Evolutionary conservation across 768 basidiomycete species (phyloP).

Genomic region (Suillus fuscotomentosus): DNA sequence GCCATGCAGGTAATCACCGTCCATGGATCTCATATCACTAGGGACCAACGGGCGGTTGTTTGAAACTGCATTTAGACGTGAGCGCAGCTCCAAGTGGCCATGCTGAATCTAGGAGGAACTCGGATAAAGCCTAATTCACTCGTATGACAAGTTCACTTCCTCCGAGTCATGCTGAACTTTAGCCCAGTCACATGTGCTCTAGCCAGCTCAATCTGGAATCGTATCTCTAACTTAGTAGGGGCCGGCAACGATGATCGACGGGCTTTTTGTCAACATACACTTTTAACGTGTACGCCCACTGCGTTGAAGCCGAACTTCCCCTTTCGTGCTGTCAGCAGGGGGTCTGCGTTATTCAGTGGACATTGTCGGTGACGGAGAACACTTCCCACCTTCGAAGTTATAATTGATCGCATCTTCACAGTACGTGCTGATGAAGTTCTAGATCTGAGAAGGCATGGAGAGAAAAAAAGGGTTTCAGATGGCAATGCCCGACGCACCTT

Average conservation of each 20-base stretch:
- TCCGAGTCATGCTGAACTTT: neutral
- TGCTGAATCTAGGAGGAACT: neutral
- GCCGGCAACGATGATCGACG: neutral
- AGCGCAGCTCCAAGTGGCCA: neutral
- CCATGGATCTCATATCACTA: neutral
- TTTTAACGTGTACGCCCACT: neutral
- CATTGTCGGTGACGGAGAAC: neutral
- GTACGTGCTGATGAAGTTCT: neutral
- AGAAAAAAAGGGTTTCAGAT: neutral
- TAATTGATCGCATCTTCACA: neutral
- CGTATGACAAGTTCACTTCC: neutral
- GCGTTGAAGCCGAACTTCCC: neutral
- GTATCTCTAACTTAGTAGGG: neutral
- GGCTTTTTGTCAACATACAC: neutral
- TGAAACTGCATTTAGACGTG: neutral
- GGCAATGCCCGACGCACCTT: neutral
- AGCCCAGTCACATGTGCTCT: neutral
- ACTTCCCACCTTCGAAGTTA: neutral
- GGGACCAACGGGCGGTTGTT: neutral
- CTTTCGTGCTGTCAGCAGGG: neutral
- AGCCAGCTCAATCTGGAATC: neutral
- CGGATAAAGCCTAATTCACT: constrained; percentile 1
- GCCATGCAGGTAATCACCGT: neutral
- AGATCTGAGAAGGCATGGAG: neutral
- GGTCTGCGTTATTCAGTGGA: neutral